phyloP scores from a whole-genome alignment of 1,139 yeast species.

The Blastobotrys ciferrii region DNA sequence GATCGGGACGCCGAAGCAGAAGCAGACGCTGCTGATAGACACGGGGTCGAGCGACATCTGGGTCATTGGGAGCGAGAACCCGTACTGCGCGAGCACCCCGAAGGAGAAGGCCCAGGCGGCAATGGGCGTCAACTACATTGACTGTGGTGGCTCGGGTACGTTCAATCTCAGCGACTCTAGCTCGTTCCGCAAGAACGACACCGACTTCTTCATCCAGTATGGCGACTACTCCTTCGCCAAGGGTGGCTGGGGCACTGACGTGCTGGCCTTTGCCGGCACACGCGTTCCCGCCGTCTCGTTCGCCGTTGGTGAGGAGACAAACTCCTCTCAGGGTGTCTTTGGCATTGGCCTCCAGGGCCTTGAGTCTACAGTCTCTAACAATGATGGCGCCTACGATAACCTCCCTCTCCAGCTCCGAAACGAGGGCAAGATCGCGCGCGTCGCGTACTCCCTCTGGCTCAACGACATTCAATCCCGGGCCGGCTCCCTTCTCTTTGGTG shows the following conservation, averaged over 20 bases:
- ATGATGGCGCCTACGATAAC: conserved; percentile 13
- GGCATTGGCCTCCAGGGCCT: conserved; percentile 52
- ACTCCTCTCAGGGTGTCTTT: conserved; percentile 49
- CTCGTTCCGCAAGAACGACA: conserved; percentile 22
- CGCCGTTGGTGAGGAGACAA: conserved; percentile 47
- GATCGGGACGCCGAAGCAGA: conserved; percentile 42
- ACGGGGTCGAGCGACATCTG: conserved; percentile 58
- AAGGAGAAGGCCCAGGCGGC: conserved; percentile 9
- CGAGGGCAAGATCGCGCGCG: conserved; percentile 47
- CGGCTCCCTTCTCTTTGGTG: conserved; percentile 58
- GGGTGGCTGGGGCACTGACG: conserved; percentile 54
- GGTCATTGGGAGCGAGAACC: conserved; percentile 45
- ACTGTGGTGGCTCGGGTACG: conserved; percentile 22
- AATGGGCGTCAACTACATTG: conserved; percentile 17
- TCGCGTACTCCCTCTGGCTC: conserved; percentile 56
- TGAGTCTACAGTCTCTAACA: conserved; percentile 33
- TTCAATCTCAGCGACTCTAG: conserved; percentile 25
- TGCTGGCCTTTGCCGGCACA: conserved; percentile 39
- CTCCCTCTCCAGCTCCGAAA: conserved; percentile 37
- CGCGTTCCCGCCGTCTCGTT: conserved; percentile 40
- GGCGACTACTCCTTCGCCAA: conserved; percentile 53
- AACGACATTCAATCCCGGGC: conserved; percentile 39
- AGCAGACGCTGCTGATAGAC: conserved; percentile 39
- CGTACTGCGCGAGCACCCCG: conserved; percentile 27
- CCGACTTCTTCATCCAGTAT: conserved; percentile 47